These are phyloP conservation scores for Teunomyces funiuensis DNA, from an alignment of 805 yeast species.

Conservation along the genomic window DNA sequence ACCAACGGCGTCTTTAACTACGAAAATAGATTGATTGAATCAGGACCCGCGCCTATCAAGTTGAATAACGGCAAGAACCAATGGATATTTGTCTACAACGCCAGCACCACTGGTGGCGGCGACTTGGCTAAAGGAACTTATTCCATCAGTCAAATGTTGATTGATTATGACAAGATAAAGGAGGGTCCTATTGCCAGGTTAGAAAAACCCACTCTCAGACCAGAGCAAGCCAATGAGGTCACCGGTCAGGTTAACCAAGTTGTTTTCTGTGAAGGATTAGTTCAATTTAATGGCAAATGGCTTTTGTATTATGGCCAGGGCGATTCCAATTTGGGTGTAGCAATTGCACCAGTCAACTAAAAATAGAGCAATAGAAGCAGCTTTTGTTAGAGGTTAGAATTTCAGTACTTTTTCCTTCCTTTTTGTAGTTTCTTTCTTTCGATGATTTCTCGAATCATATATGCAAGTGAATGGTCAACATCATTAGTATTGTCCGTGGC, in stretches of 20 bases:
- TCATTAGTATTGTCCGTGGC: conserved; percentile 57
- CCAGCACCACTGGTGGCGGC: conserved; percentile 39
- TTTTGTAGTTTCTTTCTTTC: conserved; percentile 39
- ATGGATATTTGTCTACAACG: conserved; percentile 39
- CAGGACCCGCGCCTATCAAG: conserved; percentile 44
- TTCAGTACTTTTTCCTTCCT: conserved; percentile 8
- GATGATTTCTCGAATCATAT: conserved; percentile 59
- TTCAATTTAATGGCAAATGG: conserved; percentile 43
- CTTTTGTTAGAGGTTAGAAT: neutral
- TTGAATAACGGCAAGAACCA: conserved; percentile 29
- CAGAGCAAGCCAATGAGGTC: conserved; percentile 34
- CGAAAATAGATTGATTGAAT: conserved; percentile 39
- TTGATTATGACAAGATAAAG: conserved; percentile 36
- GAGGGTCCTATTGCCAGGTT: conserved; percentile 39
- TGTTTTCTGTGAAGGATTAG: conserved; percentile 44
- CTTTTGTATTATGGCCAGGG: conserved; percentile 45
- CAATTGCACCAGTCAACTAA: conserved; percentile 21
- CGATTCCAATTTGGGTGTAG: conserved; percentile 43
- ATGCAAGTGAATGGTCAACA: conserved; percentile 57
- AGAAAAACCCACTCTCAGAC: conserved; percentile 35
- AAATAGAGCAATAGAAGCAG: too few relatives aligned
- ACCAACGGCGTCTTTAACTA: conserved; percentile 28
- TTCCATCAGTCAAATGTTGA: conserved; percentile 38
- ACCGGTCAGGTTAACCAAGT: conserved; percentile 42
- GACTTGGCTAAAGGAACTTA: conserved; percentile 31